phyloP scores from a whole-genome alignment of 495 filamentous ascomycete species.

The Annulohypoxylon moriforme region DNA sequence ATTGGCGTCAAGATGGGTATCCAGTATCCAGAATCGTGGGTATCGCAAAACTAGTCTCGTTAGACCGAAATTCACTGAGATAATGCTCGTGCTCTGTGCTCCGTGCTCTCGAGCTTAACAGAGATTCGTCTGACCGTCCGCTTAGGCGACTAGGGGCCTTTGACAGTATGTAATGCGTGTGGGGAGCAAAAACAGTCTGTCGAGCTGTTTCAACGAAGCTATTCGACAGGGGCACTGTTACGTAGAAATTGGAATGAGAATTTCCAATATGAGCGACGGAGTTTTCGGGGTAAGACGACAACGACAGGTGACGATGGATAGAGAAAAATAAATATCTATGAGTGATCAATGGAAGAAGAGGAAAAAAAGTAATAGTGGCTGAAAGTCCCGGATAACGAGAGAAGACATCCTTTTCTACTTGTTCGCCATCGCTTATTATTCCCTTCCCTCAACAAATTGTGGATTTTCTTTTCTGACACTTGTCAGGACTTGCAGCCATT shows the following conservation, averaged over 20 bases:
- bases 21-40: neutral
- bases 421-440: conserved; percentile 32
- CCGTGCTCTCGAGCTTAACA: conserved; percentile 20
- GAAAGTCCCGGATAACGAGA: neutral
- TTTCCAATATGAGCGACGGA: neutral
- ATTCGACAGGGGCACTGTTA: conserved; percentile 25
- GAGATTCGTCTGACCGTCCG: conserved; percentile 38
- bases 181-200: conserved; percentile 33
- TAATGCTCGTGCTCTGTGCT: conserved; percentile 5
- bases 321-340: neutral
- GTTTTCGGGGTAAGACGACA: neutral
- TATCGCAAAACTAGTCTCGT: conserved; percentile 27
- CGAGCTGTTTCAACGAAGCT: conserved; percentile 29
- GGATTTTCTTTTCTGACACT: conserved; percentile 32
- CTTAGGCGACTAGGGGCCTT: conserved; percentile 3
- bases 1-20: neutral
- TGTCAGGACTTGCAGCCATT: conserved; percentile 31
- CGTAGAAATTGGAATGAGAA: neutral
- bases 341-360: conserved; percentile 10
- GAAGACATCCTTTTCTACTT: conserved; percentile 30
- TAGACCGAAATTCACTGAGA: conserved; percentile 21
- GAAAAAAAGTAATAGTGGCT: conserved; percentile 5
- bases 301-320: neutral
- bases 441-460: conserved; percentile 36
- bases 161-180: conserved; percentile 14